A percentile compares a stretch with the other conserved stretches of the same genome.
Conservation (phyloP, 2,329 filamentous ascomycete genomes). For the Curvularia verruculosa region DNA sequence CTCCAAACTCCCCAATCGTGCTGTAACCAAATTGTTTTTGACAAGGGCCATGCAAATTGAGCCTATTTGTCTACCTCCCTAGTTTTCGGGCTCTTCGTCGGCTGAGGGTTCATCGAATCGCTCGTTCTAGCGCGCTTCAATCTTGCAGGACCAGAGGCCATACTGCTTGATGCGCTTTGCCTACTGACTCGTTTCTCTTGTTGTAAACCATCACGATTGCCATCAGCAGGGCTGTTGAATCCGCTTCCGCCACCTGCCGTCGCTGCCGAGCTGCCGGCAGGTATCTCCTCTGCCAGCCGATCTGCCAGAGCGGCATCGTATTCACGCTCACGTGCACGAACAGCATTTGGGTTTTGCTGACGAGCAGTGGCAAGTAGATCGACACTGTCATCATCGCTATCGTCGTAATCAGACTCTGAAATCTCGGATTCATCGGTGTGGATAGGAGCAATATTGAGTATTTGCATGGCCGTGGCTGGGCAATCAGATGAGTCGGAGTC, state of each 20-base stretch:
- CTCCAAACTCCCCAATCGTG: background rate
- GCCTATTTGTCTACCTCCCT: background rate
- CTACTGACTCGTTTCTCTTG: constrained; percentile 1
- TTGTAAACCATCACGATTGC: background rate
- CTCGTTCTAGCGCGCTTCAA: constrained; percentile 28
- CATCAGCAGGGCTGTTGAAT: constrained; percentile 49
- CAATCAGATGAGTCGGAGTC: constrained; percentile 19
- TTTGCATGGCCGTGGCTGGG: constrained; percentile 35
- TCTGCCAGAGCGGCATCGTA: constrained; percentile 57
- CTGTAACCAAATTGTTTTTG: background rate
- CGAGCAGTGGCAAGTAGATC: constrained; percentile 56
- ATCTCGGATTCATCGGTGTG: constrained; percentile 12
- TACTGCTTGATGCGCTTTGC: constrained; percentile 22
- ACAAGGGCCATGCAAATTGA: background rate
- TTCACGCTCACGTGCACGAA: constrained; percentile 52
- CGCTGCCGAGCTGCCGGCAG: constrained; percentile 56
- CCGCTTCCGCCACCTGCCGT: constrained; percentile 58
- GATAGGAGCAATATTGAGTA: constrained; percentile 34
- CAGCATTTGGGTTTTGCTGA: constrained; percentile 50
- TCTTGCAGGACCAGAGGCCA: constrained; percentile 16
- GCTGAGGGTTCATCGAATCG: constrained; percentile 6
- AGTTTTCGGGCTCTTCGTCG: constrained; percentile 11
- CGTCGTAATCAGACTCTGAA: constrained; percentile 30
- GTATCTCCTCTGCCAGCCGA: constrained; percentile 56
- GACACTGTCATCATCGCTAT: constrained; percentile 48